Percentiles rank a stretch among this genome's conserved stretches.
These are phyloP conservation scores for Mycocentrospora acerina DNA, from an alignment of 2,329 filamentous ascomycete species.

Conservation along the genomic window DNA sequence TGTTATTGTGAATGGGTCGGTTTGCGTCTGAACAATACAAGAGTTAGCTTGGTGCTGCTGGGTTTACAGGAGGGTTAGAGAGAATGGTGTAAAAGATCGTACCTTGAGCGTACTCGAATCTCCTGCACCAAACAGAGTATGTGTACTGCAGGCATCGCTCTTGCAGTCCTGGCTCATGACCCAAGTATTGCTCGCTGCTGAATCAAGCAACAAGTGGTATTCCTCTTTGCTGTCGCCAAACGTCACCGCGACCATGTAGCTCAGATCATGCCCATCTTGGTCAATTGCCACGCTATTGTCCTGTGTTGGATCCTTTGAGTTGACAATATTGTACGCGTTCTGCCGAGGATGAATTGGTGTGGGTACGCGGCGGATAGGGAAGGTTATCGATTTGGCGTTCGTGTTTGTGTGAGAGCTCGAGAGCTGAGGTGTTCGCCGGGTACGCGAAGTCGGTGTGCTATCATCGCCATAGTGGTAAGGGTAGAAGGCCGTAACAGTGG, in stretches of 20 bases:
- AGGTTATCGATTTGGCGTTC: conserved; percentile 14
- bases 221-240: conserved; percentile 53
- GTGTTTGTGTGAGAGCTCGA: too few relatives aligned
- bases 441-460: conserved; percentile 6
- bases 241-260: conserved; percentile 55
- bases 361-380: conserved; percentile 34
- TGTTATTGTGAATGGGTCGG: conserved; percentile 62
- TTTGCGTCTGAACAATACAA: conserved; percentile 41
- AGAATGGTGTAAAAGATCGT: too few relatives aligned
- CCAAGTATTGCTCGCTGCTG: conserved; percentile 70
- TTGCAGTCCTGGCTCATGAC: conserved; percentile 73
- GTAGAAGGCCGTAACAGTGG: conserved; percentile 37
- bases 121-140: conserved; percentile 67
- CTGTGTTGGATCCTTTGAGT: conserved; percentile 31
- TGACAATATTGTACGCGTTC: conserved; percentile 51
- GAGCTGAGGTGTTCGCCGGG: conserved; percentile 9
- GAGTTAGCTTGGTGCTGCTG: conserved; percentile 2
- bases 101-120: conserved; percentile 65
- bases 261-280: conserved; percentile 56
- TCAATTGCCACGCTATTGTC: conserved; percentile 53
- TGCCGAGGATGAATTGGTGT: conserved; percentile 43
- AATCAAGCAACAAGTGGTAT: conserved; percentile 58
- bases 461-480: conserved; percentile 28
- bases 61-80: too few relatives aligned
- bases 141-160: conserved; percentile 65